Percentiles rank a stretch among this genome's conserved stretches.
Conservation (phyloP, 306 rosid species). For the Pterocarpus macrocarpus region DNA sequence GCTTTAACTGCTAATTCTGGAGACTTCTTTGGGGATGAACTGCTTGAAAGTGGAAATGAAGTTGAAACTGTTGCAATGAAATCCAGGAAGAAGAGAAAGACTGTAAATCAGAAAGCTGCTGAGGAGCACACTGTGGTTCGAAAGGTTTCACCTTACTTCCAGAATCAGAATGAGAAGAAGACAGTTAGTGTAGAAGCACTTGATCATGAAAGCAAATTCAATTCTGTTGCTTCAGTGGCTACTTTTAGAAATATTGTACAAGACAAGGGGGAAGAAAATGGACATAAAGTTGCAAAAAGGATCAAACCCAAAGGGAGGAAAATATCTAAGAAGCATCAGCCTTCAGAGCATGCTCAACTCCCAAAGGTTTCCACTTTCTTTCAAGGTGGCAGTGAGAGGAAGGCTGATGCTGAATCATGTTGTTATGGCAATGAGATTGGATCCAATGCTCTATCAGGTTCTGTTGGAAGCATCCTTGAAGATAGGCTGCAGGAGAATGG, state of each 20-base stretch:
- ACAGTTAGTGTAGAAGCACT: neutral
- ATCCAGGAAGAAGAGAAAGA: constrained; percentile 7
- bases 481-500: neutral
- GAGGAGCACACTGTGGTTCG: neutral
- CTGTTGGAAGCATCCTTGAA: neutral
- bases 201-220: neutral
- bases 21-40: neutral
- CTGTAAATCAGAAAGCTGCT: neutral
- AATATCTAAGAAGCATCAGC: neutral
- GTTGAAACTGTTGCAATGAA: neutral
- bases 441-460: neutral
- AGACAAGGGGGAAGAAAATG: neutral
- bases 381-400: neutral
- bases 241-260: neutral
- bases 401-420: neutral
- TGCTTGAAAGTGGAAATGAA: neutral
- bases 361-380: constrained; percentile 15
- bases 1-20: neutral
- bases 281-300: neutral
- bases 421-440: neutral
- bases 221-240: neutral
- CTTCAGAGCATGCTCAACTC: neutral
- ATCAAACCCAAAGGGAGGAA: constrained; percentile 9
- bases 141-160: constrained; percentile 39
- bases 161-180: constrained; percentile 17